Evolutionary conservation across 805 yeast genomes (phyloP), one percentile per base, ranked within the genome.

Genomic region (Cyberlindnera subsufficiens): DNA sequence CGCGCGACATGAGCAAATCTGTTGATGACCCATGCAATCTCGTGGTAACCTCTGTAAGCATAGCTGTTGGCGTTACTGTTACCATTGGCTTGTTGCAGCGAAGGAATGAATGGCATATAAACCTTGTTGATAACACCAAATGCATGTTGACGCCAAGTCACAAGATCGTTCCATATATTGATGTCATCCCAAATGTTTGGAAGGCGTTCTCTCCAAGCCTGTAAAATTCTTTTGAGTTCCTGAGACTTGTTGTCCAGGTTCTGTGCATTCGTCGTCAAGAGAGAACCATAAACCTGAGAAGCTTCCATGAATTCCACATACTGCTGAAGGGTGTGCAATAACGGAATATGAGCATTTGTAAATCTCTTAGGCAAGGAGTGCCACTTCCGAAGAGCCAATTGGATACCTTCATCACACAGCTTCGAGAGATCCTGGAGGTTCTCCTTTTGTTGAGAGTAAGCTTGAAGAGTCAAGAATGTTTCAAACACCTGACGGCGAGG

Each of bases 141-240:
- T 0, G 96, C 97, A 67, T 93, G 98, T 64, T 93, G 98, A 53
- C 99, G 76, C 99, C 99, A 93, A 0, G 98, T 90, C 4, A 93
- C 96, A 46, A 93, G 67, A 59, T 93, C 99, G 52, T 95, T 90
- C 99, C 99, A 93, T 47, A 90, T 77, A 60, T 89, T 91, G 56
- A 93, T 90, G 61, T 93, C 99, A 64, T 93, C 99, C 97, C 98
- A 93, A 8, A 78, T 71, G 56, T 93, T 93, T 11, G 99, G 99
- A 40, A 95, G 69, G 49, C 99, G 80, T 59, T 93, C 99, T 57
- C 99, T 74, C 99, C 99, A 93, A 1, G 96, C 96, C 61, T 89
- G 97, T 33, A 93, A 66, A 0, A 93, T 96, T 42, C 98, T 77
- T 65, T 93, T 93, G 48, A 93, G 73, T 56, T 93, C 99, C 64